Evolutionary conservation across 352 stramenopile genomes (phyloP), one percentile per base, ranked within the genome.

Genomic region (Globisporangium parvum): DNA sequence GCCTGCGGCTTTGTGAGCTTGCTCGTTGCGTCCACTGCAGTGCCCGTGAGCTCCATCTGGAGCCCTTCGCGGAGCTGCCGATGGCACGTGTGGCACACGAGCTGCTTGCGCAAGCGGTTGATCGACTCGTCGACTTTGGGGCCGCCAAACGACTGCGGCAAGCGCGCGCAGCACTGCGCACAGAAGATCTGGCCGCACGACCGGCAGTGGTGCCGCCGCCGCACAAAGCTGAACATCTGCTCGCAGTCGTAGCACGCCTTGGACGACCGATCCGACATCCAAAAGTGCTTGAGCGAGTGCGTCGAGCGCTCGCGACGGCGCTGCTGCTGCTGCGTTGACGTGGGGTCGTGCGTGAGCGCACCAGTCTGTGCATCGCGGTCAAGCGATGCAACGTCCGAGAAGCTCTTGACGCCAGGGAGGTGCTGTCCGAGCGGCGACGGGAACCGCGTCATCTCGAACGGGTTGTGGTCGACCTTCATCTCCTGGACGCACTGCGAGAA

Each of bases 171-270:
- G 49, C 85, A 95, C 46, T 91, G 80, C 3, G 79, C 71, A 46
- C 85, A 95, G 52, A 95, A 95, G 54, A 95, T 87, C 59, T 95
- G 85, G 4, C 85, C 85, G 47, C 85, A 95, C 15, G 81, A 92
- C 4, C 85, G 83, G 53, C 85, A 95, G 47, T 95, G 85, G 51
- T 95, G 85, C 37, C 76, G 70, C 15, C 85, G 67, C 41, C 83
- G 64, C 51, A 92, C 84, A 47, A 95, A 93, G 20, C 77, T 91
- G 51, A 95, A 95, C 39, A 90, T 66, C 47, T 81, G 70, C 47
- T 92, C 83, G 59, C 85, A 95, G 42, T 91, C 79, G 52, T 90
- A 91, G 50, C 85, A 95, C 0, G 73, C 67, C 57, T 95, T 95
- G 21, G 77, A 77, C 18, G 84, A 91, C 18, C 85, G 78, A 58